These are phyloP conservation scores for Trichophyton equinum DNA, from an alignment of 2,329 filamentous ascomycete species.

Conservation along the genomic window DNA sequence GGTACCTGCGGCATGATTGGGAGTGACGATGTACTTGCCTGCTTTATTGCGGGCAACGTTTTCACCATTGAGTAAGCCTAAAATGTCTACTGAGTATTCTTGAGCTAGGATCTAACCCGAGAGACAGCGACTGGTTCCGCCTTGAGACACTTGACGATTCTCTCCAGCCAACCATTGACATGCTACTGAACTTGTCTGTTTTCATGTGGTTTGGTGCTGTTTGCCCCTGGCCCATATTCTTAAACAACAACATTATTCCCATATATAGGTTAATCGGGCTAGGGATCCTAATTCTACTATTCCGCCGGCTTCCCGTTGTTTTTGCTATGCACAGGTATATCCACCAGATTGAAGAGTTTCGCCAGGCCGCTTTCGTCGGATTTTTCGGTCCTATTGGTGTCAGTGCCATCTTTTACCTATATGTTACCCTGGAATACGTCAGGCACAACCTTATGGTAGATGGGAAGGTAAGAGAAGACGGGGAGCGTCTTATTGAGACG, in stretches of 20 bases:
- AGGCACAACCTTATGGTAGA: slow-evolving; percentile 42
- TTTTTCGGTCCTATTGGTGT: slow-evolving; percentile 93
- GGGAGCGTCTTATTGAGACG: slow-evolving; percentile 51
- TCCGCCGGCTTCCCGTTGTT: slow-evolving; percentile 67
- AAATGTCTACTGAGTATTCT: background rate
- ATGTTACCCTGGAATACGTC: slow-evolving; percentile 66
- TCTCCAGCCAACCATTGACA: slow-evolving; percentile 86
- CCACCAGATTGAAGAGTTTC: slow-evolving; percentile 60
- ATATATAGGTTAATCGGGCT: slow-evolving; percentile 60
- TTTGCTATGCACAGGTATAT: slow-evolving; percentile 62
- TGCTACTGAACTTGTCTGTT: slow-evolving; percentile 77
- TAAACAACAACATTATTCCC: slow-evolving; percentile 55
- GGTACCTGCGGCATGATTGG: slow-evolving; percentile 80
- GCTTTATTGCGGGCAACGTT: slow-evolving; percentile 80
- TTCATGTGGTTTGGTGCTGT: slow-evolving; percentile 88
- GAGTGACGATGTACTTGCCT: slow-evolving; percentile 79
- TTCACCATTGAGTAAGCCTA: slow-evolving; percentile 66
- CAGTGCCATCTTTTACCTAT: slow-evolving; percentile 80
- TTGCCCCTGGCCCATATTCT: slow-evolving; percentile 65
- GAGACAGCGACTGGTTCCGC: slow-evolving; percentile 71
- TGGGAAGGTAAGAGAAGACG: slow-evolving; percentile 50
- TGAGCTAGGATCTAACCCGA: slow-evolving; percentile 12
- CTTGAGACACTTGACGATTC: slow-evolving; percentile 80
- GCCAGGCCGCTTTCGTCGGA: slow-evolving; percentile 73
- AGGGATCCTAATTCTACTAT: slow-evolving; percentile 61